Conservation (phyloP, 345 rosid genomes). For the Eucalyptus polybractea region DNA sequence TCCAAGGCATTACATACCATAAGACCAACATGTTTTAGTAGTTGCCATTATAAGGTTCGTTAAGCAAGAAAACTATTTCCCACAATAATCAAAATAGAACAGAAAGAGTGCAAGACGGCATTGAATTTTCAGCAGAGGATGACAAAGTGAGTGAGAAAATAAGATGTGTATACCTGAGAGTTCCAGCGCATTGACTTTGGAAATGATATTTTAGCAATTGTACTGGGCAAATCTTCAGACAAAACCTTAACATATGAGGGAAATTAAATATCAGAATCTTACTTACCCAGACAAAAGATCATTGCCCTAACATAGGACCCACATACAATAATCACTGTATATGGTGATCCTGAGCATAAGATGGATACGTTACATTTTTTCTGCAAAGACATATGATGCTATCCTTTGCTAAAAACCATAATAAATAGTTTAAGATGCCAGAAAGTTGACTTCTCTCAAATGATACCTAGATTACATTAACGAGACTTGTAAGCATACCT, state of each 20-base stretch:
- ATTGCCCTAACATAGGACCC: background rate
- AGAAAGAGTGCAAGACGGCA: background rate
- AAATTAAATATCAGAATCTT: background rate
- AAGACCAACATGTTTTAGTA: background rate
- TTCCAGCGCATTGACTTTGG: slow-evolving; percentile 97
- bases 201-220: slow-evolving; percentile 69
- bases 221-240: slow-evolving; percentile 67
- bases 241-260: slow-evolving; percentile 37
- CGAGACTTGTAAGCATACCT: background rate
- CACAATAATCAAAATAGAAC: background rate
- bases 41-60: background rate
- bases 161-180: slow-evolving; percentile 43
- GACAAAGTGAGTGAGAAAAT: background rate
- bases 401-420: background rate
- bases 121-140: background rate
- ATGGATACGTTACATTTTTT: background rate
- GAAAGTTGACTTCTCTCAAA: background rate
- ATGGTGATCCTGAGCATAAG: background rate
- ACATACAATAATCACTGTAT: background rate
- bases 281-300: background rate
- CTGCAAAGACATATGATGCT: background rate
- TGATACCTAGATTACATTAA: background rate
- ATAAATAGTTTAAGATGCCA: background rate
- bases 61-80: background rate
- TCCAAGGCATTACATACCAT: background rate